Conservation (phyloP, 331 rosid genomes). For the Malus hybrid region DNA sequence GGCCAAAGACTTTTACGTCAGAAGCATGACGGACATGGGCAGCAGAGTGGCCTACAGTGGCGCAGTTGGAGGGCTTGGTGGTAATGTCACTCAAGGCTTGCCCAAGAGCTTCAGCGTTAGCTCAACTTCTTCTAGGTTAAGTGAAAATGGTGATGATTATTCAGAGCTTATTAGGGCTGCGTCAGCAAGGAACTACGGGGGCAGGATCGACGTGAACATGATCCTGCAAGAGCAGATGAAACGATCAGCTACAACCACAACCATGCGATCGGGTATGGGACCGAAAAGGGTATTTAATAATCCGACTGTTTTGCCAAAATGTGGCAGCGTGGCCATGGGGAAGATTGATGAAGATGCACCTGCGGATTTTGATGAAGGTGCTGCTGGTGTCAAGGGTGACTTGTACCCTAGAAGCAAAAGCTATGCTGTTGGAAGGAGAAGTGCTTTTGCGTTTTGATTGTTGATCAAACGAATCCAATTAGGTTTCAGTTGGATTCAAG, state of each 20-base stretch:
- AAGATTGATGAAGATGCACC: slow-evolving; percentile 58
- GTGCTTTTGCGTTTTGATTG: slow-evolving; percentile 16
- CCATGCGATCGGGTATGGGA: slow-evolving; percentile 1
- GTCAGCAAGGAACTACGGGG: slow-evolving; percentile 43
- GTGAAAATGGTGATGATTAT: slow-evolving; percentile 46
- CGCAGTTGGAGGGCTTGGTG: slow-evolving; percentile 18
- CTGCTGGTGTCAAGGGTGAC: background rate
- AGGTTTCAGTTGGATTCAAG: too few species aligned
- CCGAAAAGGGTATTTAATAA: too few species aligned
- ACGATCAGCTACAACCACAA: background rate
- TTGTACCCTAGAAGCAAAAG: slow-evolving; percentile 56
- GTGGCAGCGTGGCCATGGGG: slow-evolving; percentile 65
- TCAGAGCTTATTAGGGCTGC: slow-evolving; percentile 71
- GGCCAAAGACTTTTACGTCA: slow-evolving; percentile 60
- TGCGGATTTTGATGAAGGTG: slow-evolving; percentile 22
- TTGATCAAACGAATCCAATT: background rate
- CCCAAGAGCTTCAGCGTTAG: slow-evolving; percentile 53
- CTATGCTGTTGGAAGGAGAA: slow-evolving; percentile 41
- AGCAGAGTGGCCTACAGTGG: slow-evolving; percentile 21
- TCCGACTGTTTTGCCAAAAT: slow-evolving; percentile 43
- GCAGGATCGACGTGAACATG: slow-evolving; percentile 45
- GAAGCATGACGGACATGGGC: slow-evolving; percentile 45
- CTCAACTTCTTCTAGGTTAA: slow-evolving; percentile 25
- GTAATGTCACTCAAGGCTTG: slow-evolving; percentile 11
- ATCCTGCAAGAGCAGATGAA: slow-evolving; percentile 29